Conservation (phyloP, 1,284 basidiomycete genomes). For the Omphalotus olearius region DNA sequence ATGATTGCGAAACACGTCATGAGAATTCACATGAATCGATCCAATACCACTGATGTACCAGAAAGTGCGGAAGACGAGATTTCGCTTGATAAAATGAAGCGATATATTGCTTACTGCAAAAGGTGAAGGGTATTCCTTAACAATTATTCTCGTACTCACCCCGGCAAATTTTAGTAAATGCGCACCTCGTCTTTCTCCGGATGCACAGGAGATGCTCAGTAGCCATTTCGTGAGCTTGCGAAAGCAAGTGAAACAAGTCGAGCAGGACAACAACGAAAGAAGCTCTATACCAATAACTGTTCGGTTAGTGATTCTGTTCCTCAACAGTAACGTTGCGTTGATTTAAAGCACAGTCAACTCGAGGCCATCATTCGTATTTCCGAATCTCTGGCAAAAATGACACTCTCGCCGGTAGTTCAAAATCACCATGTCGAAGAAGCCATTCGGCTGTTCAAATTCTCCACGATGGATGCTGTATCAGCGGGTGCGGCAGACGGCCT, state of each 20-base stretch:
- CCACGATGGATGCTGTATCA: conserved; percentile 98
- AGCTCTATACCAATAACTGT: conserved; percentile 98
- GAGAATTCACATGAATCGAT: conserved; percentile 97
- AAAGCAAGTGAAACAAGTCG: conserved; percentile 94
- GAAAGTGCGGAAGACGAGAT: conserved; percentile 79
- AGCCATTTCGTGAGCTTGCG: conserved; percentile 95
- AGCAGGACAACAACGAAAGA: conserved; percentile 95
- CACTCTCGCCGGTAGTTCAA: conserved; percentile 81
- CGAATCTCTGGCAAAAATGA: conserved; percentile 94
- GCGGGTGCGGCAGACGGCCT: conserved; percentile 91
- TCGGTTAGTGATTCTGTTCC: conserved; percentile 51
- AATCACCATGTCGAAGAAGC: conserved; percentile 98
- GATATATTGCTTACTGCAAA: conserved; percentile 96
- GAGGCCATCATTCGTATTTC: conserved; percentile 99
- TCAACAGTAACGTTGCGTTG: neutral
- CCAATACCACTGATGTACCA: conserved; percentile 44
- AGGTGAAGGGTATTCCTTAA: conserved; percentile 47
- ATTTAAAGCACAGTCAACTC: conserved; percentile 68
- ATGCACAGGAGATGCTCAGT: conserved; percentile 95
- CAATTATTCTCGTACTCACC: neutral
- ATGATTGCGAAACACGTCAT: conserved; percentile 98
- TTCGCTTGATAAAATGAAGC: conserved; percentile 97
- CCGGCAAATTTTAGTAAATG: conserved; percentile 68
- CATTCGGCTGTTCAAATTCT: conserved; percentile 97
- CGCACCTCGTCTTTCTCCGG: conserved; percentile 88